phyloP scores from a whole-genome alignment of 495 filamentous ascomycete species.

The Neurospora sp. region DNA sequence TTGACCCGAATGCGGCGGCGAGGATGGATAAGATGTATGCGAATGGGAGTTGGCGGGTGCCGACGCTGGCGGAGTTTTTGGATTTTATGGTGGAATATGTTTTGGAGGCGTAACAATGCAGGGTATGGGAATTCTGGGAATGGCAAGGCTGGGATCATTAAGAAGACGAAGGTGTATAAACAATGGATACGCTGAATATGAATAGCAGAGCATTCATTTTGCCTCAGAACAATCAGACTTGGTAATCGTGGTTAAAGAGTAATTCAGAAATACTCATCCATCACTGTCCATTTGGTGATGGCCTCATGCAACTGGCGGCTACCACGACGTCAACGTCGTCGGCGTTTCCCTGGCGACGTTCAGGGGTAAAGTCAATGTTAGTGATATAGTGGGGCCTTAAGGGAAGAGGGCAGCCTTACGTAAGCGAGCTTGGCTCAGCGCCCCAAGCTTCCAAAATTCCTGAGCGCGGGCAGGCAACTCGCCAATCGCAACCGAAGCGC shows the following conservation, averaged over 20 bases:
- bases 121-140: background rate
- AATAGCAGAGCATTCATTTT: background rate
- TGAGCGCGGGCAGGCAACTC: background rate
- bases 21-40: constrained; percentile 18
- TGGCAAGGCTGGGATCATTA: background rate
- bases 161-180: background rate
- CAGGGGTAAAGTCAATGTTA: background rate
- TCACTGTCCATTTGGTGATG: background rate
- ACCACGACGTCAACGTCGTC: background rate
- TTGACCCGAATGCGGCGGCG: constrained; percentile 9
- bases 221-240: background rate
- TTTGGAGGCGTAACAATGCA: constrained; percentile 19
- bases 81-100: constrained; percentile 36
- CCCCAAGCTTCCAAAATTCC: constrained; percentile 1
- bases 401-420: background rate
- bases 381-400: background rate
- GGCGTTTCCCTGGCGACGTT: background rate
- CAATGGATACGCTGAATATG: background rate
- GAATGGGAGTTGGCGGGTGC: constrained; percentile 18
- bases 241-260: no score
- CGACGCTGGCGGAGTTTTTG: constrained; percentile 32
- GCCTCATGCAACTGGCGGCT: background rate
- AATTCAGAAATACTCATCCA: background rate
- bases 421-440: background rate
- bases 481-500: constrained; percentile 1